Conservation (phyloP, 805 yeast genomes). For the Metahyphopichia silvanorum region DNA sequence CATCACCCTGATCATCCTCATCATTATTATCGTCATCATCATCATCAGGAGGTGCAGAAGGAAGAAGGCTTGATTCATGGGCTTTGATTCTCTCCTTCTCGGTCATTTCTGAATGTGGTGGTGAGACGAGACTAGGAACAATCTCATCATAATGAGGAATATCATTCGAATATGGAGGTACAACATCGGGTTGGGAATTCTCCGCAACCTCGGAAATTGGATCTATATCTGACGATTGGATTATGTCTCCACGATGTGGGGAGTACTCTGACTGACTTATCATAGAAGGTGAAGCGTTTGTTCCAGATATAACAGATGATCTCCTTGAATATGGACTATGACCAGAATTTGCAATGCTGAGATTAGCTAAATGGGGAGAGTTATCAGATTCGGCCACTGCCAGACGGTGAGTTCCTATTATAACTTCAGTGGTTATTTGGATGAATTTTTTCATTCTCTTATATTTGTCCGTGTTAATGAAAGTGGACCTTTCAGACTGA, state of each 20-base stretch:
- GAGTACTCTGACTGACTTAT: slow-evolving; percentile 5
- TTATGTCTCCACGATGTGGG: no score
- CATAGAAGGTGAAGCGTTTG: slow-evolving; percentile 6
- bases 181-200: slow-evolving; percentile 18
- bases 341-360: slow-evolving; percentile 1
- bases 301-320: slow-evolving; percentile 6
- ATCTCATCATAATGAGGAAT: slow-evolving; percentile 26
- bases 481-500: slow-evolving; percentile 35
- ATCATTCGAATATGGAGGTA: slow-evolving; percentile 24
- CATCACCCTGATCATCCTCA: no score
- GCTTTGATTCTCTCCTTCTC: slow-evolving; percentile 58
- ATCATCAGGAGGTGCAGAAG: slow-evolving; percentile 47
- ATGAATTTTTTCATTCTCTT: slow-evolving; percentile 75
- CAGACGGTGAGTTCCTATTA: slow-evolving; percentile 75
- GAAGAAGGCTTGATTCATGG: slow-evolving; percentile 58
- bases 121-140: slow-evolving; percentile 7
- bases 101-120: slow-evolving; percentile 23
- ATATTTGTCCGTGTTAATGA: slow-evolving; percentile 76
- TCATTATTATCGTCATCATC: slow-evolving; percentile 17
- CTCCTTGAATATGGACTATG: slow-evolving; percentile 5
- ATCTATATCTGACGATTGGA: slow-evolving; percentile 9
- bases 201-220: slow-evolving; percentile 18
- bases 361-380: slow-evolving; percentile 7
- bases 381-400: no score
- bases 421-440: slow-evolving; percentile 75